Evolutionary conservation across 495 filamentous ascomycete genomes (phyloP).

Genomic region (Usnea hakonensis): DNA sequence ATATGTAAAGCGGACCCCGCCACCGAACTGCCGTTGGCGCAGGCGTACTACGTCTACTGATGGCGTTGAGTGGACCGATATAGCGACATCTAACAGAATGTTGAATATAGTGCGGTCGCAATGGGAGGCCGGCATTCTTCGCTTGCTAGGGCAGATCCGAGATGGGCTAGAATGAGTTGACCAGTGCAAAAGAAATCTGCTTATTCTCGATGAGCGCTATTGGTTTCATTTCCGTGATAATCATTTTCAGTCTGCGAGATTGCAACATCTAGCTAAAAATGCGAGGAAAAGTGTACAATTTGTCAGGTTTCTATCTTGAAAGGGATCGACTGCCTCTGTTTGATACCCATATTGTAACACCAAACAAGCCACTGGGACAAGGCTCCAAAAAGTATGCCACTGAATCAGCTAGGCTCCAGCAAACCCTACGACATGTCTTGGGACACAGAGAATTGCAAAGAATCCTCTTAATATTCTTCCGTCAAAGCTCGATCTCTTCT

Average conservation of each 20-base stretch:
- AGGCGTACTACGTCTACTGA: conserved; percentile 74
- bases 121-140: background rate
- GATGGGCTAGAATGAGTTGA: background rate
- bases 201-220: background rate
- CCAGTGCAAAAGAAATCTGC: background rate
- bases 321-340: background rate
- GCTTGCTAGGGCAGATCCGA: background rate
- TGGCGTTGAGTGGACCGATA: background rate
- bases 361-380: background rate
- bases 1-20: conserved; percentile 71
- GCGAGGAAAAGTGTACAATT: background rate
- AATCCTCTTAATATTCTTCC: background rate
- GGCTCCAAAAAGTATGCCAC: background rate
- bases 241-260: background rate
- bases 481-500: conserved; percentile 26
- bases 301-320: background rate
- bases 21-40: conserved; percentile 65
- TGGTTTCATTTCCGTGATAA: background rate
- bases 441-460: background rate
- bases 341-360: background rate
- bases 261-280: background rate
- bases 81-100: background rate
- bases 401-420: background rate
- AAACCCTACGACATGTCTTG: background rate
- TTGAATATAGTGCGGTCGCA: background rate